Percentiles rank a stretch among this genome's conserved stretches.
These are phyloP conservation scores for Gossypium arboreum DNA, from an alignment of 345 rosid genomes.

Conservation along the genomic window DNA sequence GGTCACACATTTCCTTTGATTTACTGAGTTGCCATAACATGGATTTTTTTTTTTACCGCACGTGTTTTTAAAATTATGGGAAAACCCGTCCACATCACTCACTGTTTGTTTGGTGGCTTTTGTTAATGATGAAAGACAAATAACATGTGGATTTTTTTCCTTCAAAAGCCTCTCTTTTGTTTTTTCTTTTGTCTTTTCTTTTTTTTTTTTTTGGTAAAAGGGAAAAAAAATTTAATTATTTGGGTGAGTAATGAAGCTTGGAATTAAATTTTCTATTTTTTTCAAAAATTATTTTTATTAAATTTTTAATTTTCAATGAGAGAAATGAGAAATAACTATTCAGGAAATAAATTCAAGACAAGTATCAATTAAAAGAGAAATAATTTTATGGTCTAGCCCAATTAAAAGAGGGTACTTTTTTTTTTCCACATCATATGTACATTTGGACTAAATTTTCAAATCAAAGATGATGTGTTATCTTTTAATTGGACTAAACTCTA, in stretches of 20 bases:
- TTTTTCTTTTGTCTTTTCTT: neutral
- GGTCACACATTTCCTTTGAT: neutral
- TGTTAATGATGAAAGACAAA: neutral
- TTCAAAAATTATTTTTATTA: too few relatives aligned
- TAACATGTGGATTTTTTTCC: neutral
- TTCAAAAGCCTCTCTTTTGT: neutral
- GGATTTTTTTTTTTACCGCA: neutral
- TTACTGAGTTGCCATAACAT: neutral
- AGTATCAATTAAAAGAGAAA: too few relatives aligned
- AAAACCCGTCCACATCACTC: neutral
- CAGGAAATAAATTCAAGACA: too few relatives aligned
- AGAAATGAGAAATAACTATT: too few relatives aligned
- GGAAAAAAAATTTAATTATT: too few relatives aligned
- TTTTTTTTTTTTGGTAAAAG: neutral
- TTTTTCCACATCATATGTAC: too few relatives aligned
- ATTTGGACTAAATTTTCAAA: too few relatives aligned
- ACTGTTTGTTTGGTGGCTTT: constrained; percentile 6
- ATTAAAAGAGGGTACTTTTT: too few relatives aligned
- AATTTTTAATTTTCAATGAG: too few relatives aligned
- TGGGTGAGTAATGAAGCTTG: neutral
- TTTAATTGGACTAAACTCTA: too few relatives aligned
- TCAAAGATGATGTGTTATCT: too few relatives aligned
- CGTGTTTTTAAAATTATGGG: neutral
- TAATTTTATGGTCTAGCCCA: too few relatives aligned
- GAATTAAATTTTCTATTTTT: neutral